Evolutionary conservation across 352 stramenopile species (phyloP).

Genomic region (Halophytophthora polymorphica): DNA sequence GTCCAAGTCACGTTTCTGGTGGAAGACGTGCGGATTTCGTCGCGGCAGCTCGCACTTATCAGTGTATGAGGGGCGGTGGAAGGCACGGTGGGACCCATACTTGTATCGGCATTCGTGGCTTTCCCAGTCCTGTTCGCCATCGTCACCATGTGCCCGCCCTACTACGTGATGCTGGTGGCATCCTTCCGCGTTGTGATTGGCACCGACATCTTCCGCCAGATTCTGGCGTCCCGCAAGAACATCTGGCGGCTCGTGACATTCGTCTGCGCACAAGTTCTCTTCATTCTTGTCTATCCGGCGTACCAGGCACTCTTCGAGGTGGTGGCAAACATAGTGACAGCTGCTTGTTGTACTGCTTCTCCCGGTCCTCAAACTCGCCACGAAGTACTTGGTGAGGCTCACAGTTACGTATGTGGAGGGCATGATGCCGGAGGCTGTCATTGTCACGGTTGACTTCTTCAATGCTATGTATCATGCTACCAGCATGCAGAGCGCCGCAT

Average conservation of each 20-base stretch:
- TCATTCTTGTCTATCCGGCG: no score
- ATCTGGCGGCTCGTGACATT: no score
- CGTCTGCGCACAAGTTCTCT: no score
- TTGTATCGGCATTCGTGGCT: not conserved
- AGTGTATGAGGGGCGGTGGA: no score
- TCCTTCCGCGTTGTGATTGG: not conserved
- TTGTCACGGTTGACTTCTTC: conserved; percentile 2
- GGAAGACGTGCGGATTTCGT: no score
- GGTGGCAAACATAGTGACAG: no score
- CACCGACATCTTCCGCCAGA: no score
- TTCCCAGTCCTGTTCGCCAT: not conserved
- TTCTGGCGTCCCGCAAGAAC: no score
- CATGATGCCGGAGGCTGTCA: conserved; percentile 4
- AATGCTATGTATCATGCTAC: not conserved
- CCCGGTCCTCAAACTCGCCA: not conserved
- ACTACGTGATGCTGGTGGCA: not conserved
- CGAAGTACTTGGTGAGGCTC: not conserved
- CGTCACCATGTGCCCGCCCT: not conserved
- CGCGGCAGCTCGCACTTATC: no score
- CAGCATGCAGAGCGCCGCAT: not conserved
- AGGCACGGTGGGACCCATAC: not conserved
- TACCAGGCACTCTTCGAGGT: no score
- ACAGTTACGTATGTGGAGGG: not conserved
- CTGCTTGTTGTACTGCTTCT: not conserved
- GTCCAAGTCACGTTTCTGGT: not conserved